These are phyloP conservation scores for Coniochaeta sp. DNA, from an alignment of 2,329 filamentous ascomycete species.

Conservation along the genomic window DNA sequence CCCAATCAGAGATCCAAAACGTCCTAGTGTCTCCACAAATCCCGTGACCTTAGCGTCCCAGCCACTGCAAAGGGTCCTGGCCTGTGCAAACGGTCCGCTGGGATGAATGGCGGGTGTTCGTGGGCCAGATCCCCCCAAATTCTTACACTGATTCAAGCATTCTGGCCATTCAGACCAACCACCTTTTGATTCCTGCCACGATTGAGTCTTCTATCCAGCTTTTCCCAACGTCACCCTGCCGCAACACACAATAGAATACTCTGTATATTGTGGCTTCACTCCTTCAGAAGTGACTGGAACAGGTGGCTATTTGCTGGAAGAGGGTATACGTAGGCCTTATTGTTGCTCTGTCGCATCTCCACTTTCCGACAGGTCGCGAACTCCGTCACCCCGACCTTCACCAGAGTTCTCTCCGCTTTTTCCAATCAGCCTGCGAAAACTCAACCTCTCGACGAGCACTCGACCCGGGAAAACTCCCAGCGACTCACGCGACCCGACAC, in stretches of 20 bases:
- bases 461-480: not conserved
- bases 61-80: not conserved
- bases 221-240: constrained; percentile 2
- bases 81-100: not conserved
- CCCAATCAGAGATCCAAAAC: not conserved
- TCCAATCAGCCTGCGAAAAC: constrained; percentile 2
- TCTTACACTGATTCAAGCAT: not conserved
- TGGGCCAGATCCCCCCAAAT: not conserved
- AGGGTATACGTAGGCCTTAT: not conserved
- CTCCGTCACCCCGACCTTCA: not conserved
- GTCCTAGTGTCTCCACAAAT: not conserved
- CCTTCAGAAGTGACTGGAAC: not conserved
- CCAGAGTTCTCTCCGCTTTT: constrained; percentile 1
- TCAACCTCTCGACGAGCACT: not conserved
- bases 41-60: not conserved
- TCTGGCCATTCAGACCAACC: constrained; percentile 1
- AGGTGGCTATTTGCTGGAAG: not conserved
- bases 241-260: not conserved
- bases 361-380: not conserved
- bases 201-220: not conserved
- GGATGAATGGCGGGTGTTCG: not conserved
- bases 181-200: not conserved
- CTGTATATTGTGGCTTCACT: not conserved
- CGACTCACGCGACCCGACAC: constrained; percentile 1
- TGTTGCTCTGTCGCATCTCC: not conserved